Evolutionary conservation across 345 rosid genomes (phyloP).

Genomic region (Linum usitatissimum): DNA sequence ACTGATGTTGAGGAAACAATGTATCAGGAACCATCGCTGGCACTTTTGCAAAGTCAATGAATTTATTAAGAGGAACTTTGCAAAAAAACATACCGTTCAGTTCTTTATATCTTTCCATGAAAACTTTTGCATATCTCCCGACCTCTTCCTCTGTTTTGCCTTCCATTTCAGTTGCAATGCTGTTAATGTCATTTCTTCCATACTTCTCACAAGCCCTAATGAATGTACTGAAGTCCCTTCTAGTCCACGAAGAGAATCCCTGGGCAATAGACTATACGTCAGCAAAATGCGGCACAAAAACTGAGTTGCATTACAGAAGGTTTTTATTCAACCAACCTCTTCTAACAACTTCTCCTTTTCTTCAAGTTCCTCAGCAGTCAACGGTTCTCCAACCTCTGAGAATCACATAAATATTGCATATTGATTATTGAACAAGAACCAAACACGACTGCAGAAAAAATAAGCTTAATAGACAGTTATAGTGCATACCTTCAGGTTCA

Average conservation of each 20-base stretch:
- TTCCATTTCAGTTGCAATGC: slow-evolving; percentile 92
- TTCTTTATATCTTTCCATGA: slow-evolving; percentile 89
- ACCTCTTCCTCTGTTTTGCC: slow-evolving; percentile 90
- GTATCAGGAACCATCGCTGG: no score
- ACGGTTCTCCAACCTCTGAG: slow-evolving; percentile 76
- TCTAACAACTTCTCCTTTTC: slow-evolving; percentile 84
- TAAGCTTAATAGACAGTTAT: not conserved
- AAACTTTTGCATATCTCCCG: slow-evolving; percentile 77
- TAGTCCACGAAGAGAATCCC: slow-evolving; percentile 97
- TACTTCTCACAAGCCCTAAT: slow-evolving; percentile 95
- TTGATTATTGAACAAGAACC: not conserved
- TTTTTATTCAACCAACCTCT: slow-evolving; percentile 40
- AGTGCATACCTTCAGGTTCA: slow-evolving; percentile 77
- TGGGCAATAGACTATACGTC: slow-evolving; percentile 15
- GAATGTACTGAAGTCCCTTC: slow-evolving; percentile 84
- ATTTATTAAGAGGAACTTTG: no score
- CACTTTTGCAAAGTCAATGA: no score
- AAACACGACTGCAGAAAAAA: not conserved
- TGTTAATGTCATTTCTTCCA: slow-evolving; percentile 69
- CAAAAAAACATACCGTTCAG: slow-evolving; percentile 41
- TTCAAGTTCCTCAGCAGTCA: slow-evolving; percentile 95
- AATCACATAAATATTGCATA: slow-evolving; percentile 17
- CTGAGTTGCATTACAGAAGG: slow-evolving; percentile 12
- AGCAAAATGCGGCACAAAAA: slow-evolving; percentile 9
- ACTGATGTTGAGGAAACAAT: no score